Base-by-base conservation (phyloP, 805 yeast species). In the Monosporozyma siamensis region DNA sequence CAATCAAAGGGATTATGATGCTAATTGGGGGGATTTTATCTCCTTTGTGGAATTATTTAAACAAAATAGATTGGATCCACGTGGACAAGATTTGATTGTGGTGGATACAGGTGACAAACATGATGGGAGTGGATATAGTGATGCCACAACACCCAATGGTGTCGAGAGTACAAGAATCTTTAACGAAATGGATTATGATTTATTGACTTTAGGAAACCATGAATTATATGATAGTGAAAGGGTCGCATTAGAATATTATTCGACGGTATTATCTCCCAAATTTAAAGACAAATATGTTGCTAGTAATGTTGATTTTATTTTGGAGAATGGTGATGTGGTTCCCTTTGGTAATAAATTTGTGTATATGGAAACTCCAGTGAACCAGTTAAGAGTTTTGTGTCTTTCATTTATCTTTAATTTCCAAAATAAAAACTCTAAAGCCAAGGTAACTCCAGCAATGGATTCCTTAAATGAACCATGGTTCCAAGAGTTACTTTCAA, bases 101-200 rank as follows among this genome's bases (percentile, higher is more conserved):
- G 71, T 90, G 2, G 97, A 90, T 56, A 78, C 94, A 1, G 97
- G 97, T 4, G 97, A 90, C 61, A 78, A 86, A 48, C 95, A 86
- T 53, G 97, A 90, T 60, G 97, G 97, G 1, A 89, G 87, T 57
- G 97, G 97, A 0, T 64, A 88, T 10, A 73, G 86, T 31, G 97
- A 90, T 63, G 78, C 82, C 11, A 81, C 95, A 0, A 42, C 26
- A 3, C 85, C 90, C 2, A 82, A 81, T 55, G 97, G 96, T 0
- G 53, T 63, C 4, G 59, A 68, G 12, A 75, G 92, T 0, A 72
- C 79, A 22, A 69, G 70, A 2, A 70, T 89, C 0, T 84, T 89
- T 58, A 73, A 72, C 50, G 64, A 69, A 44, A 70, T 75, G 45
- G 78, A 82, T 42, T 83, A 82, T 52, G 97, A 90, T 59, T 57